A percentile compares a stretch with the other conserved stretches of the same genome.
Evolutionary conservation across 2,329 filamentous ascomycete species (phyloP).

Genomic region (Claviceps fusiformis): DNA sequence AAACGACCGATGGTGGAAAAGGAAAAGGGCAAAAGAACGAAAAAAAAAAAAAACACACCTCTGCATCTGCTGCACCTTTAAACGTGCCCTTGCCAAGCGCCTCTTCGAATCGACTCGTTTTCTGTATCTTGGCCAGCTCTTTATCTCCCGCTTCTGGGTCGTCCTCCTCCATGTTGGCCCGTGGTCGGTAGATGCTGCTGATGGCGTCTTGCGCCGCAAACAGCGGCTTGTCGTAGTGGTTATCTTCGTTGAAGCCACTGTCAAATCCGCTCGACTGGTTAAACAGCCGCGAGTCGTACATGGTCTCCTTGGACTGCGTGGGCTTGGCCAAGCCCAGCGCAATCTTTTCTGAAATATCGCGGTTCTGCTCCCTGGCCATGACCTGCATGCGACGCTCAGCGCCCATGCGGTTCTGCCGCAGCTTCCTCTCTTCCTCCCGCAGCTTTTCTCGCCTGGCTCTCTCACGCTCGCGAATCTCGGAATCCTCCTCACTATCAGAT

Average conservation of each 20-base stretch:
- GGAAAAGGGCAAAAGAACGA: background rate
- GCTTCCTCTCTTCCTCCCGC: constrained; percentile 73
- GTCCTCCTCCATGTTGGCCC: constrained; percentile 60
- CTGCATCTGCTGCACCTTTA: constrained; percentile 70
- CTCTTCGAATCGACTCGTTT: constrained; percentile 70
- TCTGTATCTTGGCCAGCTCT: constrained; percentile 80
- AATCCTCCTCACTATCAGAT: constrained; percentile 49
- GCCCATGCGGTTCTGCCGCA: constrained; percentile 91
- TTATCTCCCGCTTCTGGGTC: constrained; percentile 68
- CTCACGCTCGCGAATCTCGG: constrained; percentile 62
- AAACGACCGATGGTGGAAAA: background rate
- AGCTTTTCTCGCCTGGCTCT: constrained; percentile 63
- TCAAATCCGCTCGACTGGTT: constrained; percentile 89
- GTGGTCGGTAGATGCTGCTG: constrained; percentile 82
- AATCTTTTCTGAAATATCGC: constrained; percentile 94
- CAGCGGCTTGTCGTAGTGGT: constrained; percentile 90
- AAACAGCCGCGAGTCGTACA: constrained; percentile 95
- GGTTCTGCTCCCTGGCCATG: constrained; percentile 88
- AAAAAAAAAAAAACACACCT: constrained; percentile 38
- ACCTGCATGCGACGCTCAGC: constrained; percentile 82
- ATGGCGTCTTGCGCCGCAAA: constrained; percentile 94
- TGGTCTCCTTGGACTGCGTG: constrained; percentile 78
- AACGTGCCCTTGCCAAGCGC: constrained; percentile 83
- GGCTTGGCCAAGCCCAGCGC: constrained; percentile 90
- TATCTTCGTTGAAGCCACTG: constrained; percentile 91